phyloP scores from a whole-genome alignment of 495 filamentous ascomycete species.

The Penicillium bovifimosum region DNA sequence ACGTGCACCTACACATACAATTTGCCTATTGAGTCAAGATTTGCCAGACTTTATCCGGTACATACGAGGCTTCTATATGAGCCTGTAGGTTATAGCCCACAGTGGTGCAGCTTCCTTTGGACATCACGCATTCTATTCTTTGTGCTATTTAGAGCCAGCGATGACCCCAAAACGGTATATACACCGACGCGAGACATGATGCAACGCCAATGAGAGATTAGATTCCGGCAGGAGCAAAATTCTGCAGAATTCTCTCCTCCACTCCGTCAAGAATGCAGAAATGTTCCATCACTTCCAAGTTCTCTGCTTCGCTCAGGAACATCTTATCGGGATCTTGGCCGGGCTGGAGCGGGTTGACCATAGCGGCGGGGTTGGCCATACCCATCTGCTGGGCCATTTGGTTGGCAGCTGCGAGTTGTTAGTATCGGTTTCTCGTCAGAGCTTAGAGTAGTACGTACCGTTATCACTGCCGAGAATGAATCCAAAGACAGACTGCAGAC shows the following conservation, averaged over 20 bases:
- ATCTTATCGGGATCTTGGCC: slow-evolving; percentile 95
- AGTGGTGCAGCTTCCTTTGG: neutral
- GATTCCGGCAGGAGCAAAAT: slow-evolving; percentile 28
- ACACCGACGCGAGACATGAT: slow-evolving; percentile 3
- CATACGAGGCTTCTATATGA: neutral
- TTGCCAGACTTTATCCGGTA: too few relatives aligned
- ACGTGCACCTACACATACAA: neutral
- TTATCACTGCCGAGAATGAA: slow-evolving; percentile 96
- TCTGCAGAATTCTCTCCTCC: slow-evolving; percentile 70
- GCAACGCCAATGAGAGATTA: slow-evolving; percentile 5
- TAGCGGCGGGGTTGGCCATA: slow-evolving; percentile 65
- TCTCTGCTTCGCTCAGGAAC: slow-evolving; percentile 86
- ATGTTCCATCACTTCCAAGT: slow-evolving; percentile 89
- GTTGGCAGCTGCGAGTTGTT: slow-evolving; percentile 63
- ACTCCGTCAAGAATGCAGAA: slow-evolving; percentile 83
- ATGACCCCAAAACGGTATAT: slow-evolving; percentile 7
- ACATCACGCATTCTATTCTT: slow-evolving; percentile 7
- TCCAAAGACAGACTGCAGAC: slow-evolving; percentile 94
- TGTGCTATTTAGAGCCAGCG: slow-evolving; percentile 8
- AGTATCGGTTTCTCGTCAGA: neutral
- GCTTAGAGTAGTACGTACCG: slow-evolving; percentile 46
- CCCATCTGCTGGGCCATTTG: slow-evolving; percentile 95
- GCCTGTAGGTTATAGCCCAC: neutral
- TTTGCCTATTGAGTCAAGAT: too few relatives aligned
- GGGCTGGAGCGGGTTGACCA: slow-evolving; percentile 75